Percentiles rank a stretch among this genome's conserved stretches.
Evolutionary conservation across 768 basidiomycete species (phyloP).

Genomic region (Kwoniella bestiolae): DNA sequence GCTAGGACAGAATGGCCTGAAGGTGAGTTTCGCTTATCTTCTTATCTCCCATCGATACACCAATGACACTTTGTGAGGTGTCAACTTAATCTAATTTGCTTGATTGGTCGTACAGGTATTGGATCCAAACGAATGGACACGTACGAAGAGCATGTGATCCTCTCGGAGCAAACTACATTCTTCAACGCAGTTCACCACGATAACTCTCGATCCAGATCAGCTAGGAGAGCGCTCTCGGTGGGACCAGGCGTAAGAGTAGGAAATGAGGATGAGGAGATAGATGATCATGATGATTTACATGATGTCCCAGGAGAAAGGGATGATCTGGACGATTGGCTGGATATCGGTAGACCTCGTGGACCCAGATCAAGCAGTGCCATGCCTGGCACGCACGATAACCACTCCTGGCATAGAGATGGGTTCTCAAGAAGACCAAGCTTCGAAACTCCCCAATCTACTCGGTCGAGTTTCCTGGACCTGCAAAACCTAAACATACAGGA

Average conservation of each 20-base stretch:
- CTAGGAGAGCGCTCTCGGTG: conserved; percentile 63
- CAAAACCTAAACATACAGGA: conserved; percentile 17
- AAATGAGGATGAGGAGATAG: conserved; percentile 29
- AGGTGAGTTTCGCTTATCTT: conserved; percentile 63
- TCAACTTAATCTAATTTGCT: no score
- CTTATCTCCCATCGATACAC: neutral
- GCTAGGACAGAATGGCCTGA: conserved; percentile 80
- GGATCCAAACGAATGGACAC: conserved; percentile 76
- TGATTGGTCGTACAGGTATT: conserved; percentile 63
- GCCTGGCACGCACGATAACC: conserved; percentile 34
- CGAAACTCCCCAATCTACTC: conserved; percentile 8
- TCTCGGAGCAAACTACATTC: conserved; percentile 71
- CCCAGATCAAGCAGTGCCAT: conserved; percentile 35
- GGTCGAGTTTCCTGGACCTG: conserved; percentile 12
- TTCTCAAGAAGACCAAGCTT: conserved; percentile 37
- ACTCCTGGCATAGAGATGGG: conserved; percentile 30
- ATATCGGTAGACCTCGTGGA: conserved; percentile 14
- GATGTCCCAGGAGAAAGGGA: conserved; percentile 29
- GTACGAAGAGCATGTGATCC: conserved; percentile 75
- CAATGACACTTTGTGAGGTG: conserved; percentile 22
- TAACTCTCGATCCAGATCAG: conserved; percentile 52
- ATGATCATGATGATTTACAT: conserved; percentile 35
- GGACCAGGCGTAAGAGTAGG: conserved; percentile 59
- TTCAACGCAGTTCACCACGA: conserved; percentile 64
- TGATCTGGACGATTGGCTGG: conserved; percentile 21